These are phyloP conservation scores for Oropetium thomaeum DNA, from an alignment of 176 grass and related monocot genomes.

Conservation along the genomic window DNA sequence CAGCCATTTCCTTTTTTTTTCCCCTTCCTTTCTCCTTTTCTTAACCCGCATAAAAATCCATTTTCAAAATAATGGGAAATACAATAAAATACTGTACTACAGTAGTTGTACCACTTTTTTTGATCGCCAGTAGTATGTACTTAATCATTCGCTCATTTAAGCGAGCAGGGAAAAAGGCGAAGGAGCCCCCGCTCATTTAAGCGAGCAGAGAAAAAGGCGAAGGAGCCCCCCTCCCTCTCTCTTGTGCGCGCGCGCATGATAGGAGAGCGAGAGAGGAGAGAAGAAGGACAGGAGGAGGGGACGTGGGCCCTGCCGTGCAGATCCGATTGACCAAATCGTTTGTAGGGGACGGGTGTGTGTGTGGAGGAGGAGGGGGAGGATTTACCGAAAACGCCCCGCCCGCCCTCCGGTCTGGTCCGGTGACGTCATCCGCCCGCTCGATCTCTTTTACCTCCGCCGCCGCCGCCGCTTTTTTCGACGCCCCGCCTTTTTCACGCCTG, in stretches of 20 bases:
- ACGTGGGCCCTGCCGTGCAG: slow-evolving; percentile 34
- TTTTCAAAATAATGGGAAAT: background rate
- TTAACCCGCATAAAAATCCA: background rate
- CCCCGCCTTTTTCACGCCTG: background rate
- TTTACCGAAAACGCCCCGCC: background rate
- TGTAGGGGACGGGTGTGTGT: no score
- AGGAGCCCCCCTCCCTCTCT: no score
- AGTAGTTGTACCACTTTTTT: no score
- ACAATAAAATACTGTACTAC: no score
- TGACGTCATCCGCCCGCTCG: slow-evolving; percentile 63
- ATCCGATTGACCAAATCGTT: slow-evolving; percentile 64
- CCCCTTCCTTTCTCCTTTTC: background rate
- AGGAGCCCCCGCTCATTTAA: no score
- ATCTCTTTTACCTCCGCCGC: no score
- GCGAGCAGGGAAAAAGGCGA: background rate
- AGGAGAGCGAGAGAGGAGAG: background rate
- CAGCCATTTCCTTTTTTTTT: background rate
- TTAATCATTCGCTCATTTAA: no score
- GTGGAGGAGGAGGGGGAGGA: no score
- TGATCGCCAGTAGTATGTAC: no score
- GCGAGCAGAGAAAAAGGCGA: no score
- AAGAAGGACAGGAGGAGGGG: no score
- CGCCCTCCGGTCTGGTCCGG: no score
- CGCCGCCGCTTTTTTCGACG: background rate
- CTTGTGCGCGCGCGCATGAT: slow-evolving; percentile 6